Evolutionary conservation across 495 filamentous ascomycete species (phyloP).

Genomic region (Tuber melanosporum): DNA sequence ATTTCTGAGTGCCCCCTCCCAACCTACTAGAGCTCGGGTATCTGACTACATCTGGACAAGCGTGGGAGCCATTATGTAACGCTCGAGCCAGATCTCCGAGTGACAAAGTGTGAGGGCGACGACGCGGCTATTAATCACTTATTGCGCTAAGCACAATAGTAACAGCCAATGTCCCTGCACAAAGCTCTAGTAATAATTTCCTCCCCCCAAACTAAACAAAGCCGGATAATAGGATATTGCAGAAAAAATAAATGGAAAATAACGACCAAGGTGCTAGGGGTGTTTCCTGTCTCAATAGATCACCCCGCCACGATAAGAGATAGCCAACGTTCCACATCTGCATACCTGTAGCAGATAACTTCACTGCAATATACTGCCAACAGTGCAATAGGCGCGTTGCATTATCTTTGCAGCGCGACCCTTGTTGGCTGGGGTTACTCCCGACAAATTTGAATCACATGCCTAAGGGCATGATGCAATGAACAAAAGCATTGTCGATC

Average conservation of each 20-base stretch:
- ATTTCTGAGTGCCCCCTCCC: background rate
- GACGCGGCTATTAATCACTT: background rate
- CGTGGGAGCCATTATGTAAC: background rate
- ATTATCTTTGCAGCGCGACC: background rate
- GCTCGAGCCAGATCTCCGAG: background rate
- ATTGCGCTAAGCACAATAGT: background rate
- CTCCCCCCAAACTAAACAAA: background rate
- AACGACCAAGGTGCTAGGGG: background rate
- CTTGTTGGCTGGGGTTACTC: background rate
- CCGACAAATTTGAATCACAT: background rate
- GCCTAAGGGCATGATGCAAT: background rate
- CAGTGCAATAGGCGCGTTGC: background rate
- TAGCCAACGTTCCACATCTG: background rate
- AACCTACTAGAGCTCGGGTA: background rate
- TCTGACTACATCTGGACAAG: background rate
- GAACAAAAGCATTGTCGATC: conserved; percentile 1
- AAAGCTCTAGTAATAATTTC: background rate
- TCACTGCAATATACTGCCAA: background rate
- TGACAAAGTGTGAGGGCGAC: background rate
- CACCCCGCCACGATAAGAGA: background rate
- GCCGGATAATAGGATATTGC: background rate
- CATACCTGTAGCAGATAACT: background rate
- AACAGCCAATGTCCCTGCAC: background rate
- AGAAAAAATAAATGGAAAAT: background rate
- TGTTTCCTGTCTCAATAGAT: background rate